These are phyloP conservation scores for Cucurbita ficifolia DNA, from an alignment of 306 rosid species.

Conservation along the genomic window DNA sequence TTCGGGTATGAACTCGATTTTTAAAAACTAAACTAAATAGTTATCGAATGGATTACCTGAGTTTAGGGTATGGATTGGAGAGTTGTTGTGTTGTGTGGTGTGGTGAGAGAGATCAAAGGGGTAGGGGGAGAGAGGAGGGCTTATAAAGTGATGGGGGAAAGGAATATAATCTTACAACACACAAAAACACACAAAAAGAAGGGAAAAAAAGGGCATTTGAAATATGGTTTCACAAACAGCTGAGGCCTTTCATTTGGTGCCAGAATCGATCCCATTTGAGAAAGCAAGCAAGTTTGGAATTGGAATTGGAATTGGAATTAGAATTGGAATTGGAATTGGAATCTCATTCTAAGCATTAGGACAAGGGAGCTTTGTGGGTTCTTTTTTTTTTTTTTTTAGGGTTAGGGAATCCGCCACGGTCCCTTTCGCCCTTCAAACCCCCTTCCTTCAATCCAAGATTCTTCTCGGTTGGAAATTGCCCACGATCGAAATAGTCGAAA, in stretches of 20 bases:
- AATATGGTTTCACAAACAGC: neutral
- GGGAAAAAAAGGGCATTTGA: neutral
- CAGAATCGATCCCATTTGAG: constrained; percentile 39
- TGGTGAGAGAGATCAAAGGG: neutral
- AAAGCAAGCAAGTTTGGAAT: neutral
- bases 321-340: constrained; percentile 31
- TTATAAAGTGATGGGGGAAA: neutral
- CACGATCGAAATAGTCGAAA: too few relatives aligned
- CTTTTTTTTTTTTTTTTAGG: neutral
- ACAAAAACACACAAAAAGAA: neutral
- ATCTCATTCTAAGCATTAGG: constrained; percentile 57
- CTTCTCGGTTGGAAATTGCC: neutral
- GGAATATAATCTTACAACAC: neutral
- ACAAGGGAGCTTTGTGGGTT: neutral
- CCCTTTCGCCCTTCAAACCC: neutral
- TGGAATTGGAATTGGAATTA: constrained; percentile 23
- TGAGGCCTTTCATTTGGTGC: constrained; percentile 36
- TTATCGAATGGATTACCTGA: too few relatives aligned
- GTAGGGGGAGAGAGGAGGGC: neutral
- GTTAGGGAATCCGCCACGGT: neutral
- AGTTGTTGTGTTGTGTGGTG: neutral
- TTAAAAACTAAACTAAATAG: too few relatives aligned
- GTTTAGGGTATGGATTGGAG: too few relatives aligned
- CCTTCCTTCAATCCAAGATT: constrained; percentile 3
- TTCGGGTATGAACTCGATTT: too few relatives aligned